These are phyloP conservation scores for Heimioporus retisporus DNA, from an alignment of 1,284 basidiomycete genomes.

Conservation along the genomic window DNA sequence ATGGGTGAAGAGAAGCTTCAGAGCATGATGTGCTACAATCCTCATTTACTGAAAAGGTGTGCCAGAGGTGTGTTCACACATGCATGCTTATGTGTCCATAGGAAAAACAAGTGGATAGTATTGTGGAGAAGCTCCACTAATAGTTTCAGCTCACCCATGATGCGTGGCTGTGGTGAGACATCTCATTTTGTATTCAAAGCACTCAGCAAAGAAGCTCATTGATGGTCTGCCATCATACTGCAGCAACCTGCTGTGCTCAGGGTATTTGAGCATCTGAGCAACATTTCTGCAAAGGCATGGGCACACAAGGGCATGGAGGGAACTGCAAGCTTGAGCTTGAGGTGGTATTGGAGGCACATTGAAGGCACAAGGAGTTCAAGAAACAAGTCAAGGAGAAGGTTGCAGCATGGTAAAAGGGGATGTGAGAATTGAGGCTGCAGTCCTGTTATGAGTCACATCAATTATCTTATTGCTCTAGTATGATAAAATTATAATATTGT, in stretches of 20 bases:
- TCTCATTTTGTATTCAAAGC: constrained; percentile 97
- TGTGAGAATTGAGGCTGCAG: constrained; percentile 38
- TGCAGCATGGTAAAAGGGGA: constrained; percentile 76
- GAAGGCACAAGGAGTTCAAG: constrained; percentile 86
- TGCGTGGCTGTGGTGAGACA: constrained; percentile 96
- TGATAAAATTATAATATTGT: too few relatives aligned
- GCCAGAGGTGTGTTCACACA: constrained; percentile 18
- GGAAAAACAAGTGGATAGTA: constrained; percentile 97
- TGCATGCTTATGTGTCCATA: constrained; percentile 38
- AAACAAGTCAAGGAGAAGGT: constrained; percentile 86
- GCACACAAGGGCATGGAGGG: constrained; percentile 90
- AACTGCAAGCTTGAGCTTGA: constrained; percentile 85
- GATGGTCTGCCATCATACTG: constrained; percentile 94
- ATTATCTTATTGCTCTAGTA: too few relatives aligned
- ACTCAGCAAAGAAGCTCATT: constrained; percentile 96
- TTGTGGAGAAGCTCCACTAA: constrained; percentile 96
- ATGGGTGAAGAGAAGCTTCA: constrained; percentile 95
- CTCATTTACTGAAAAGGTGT: constrained; percentile 95
- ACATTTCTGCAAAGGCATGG: constrained; percentile 87
- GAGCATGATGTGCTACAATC: constrained; percentile 96
- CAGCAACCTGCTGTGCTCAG: constrained; percentile 92
- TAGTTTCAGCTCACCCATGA: constrained; percentile 93
- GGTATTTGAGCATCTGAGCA: constrained; percentile 89
- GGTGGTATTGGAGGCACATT: constrained; percentile 83
- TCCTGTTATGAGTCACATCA: too few relatives aligned